Percentiles rank a stretch among this genome's conserved stretches.
phyloP scores from a whole-genome alignment of 225 moss, liverwort and hornwort genomes.

The Lunularia cruciata region DNA sequence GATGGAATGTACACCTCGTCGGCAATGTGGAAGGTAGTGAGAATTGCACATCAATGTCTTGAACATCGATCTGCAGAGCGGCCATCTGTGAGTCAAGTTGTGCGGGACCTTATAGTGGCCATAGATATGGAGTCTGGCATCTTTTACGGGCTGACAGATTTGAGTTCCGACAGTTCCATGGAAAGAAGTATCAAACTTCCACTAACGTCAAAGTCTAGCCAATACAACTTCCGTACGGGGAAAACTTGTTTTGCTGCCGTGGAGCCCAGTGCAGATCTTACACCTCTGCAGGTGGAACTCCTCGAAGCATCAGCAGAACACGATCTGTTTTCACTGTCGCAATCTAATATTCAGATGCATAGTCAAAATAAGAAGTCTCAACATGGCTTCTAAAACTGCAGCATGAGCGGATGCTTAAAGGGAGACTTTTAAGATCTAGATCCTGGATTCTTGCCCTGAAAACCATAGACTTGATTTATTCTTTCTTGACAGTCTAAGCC shows the following conservation, averaged over 20 bases:
- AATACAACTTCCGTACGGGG: not conserved
- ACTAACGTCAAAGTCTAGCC: not conserved
- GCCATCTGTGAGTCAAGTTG: not conserved
- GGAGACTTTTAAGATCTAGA: not conserved
- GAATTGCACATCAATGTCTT: constrained; percentile 2
- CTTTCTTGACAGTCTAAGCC: not conserved
- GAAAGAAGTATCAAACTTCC: constrained; percentile 6
- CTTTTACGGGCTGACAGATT: constrained; percentile 1
- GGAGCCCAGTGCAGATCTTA: not conserved
- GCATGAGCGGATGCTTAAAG: too few species aligned
- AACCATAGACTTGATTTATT: not conserved
- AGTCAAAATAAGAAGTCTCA: too few species aligned
- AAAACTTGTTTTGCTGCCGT: too few species aligned
- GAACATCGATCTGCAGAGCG: constrained; percentile 4
- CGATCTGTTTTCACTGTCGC: not conserved
- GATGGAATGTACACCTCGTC: not conserved
- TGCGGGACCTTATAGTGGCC: constrained; percentile 5
- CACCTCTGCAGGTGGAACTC: not conserved
- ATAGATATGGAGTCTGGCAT: constrained; percentile 8
- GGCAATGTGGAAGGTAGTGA: constrained; percentile 11
- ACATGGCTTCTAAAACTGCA: too few species aligned
- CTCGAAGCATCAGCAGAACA: constrained; percentile 8
- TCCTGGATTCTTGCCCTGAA: not conserved
- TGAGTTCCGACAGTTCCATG: constrained; percentile 9
- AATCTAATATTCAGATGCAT: not conserved